Conservation (phyloP, 345 rosid species). For the Citrus hindsii region DNA sequence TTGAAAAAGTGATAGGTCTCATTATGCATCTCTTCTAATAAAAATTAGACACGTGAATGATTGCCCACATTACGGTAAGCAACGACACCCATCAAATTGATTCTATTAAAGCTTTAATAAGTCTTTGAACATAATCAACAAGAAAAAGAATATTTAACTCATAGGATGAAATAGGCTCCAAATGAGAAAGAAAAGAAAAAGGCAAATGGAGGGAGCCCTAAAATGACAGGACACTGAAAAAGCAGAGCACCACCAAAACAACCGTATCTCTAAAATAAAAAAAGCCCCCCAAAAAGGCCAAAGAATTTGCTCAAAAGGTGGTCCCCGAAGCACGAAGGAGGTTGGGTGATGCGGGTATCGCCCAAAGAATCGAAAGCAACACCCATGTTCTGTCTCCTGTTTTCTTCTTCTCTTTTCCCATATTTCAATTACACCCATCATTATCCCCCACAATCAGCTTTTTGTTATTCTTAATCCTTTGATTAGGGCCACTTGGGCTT, state of each 20-base stretch:
- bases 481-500: no score
- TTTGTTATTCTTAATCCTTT: neutral
- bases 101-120: no score
- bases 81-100: no score
- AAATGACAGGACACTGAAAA: neutral
- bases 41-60: no score
- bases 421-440: neutral
- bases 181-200: neutral
- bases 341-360: neutral
- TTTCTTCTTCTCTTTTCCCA: conserved; percentile 5
- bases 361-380: conserved; percentile 18
- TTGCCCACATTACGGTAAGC: no score
- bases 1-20: no score
- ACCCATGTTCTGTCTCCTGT: conserved; percentile 14
- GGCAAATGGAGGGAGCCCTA: neutral
- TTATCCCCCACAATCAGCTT: neutral
- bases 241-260: conserved; percentile 1
- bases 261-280: conserved; percentile 5
- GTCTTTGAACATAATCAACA: no score
- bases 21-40: no score
- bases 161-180: rapidly evolving
- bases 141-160: neutral
- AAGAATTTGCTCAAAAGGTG: neutral
- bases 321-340: neutral
- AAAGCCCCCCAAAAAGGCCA: neutral